Conservation (phyloP, 129 eudicot genomes). For the Daucus carota region DH1_v3.0 NC_030389.2:9547001-9547500, state of each 20-base stretch:
- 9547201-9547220: neutral
- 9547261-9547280: constrained; percentile 35
- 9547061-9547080: neutral
- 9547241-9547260: neutral
- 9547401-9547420: neutral
- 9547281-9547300: constrained; percentile 95
- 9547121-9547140: neutral
- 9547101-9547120: neutral
- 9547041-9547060: neutral
- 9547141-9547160: neutral
- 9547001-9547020: neutral
- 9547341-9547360: constrained; percentile 69
- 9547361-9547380: constrained; percentile 1
- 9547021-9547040: neutral
- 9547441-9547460: neutral
- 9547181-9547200: neutral
- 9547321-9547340: constrained; percentile 51
- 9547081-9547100: neutral
- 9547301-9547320: constrained; percentile 96
- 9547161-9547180: neutral
- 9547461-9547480: neutral
- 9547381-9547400: neutral
- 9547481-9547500: constrained; percentile 31
- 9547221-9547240: neutral
- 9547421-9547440: no score